phyloP scores from a whole-genome alignment of 306 rosid genomes.

The Crotalaria pallida region DNA sequence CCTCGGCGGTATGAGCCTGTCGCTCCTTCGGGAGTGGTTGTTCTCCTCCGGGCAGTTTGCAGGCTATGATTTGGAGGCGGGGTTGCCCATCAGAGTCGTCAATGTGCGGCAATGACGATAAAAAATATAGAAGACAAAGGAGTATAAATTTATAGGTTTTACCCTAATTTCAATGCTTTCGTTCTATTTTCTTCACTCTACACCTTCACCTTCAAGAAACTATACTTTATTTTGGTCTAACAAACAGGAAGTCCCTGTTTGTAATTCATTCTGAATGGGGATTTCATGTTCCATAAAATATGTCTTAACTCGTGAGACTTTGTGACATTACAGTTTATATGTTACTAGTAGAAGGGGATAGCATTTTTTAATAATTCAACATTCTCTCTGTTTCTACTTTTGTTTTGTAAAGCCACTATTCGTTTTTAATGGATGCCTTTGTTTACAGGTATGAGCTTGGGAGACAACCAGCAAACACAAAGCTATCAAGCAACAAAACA shows the following conservation, averaged over 20 bases:
- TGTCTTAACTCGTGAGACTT: not conserved
- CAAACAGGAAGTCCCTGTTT: not conserved
- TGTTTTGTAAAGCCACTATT: not conserved
- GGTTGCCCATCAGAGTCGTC: too few species aligned
- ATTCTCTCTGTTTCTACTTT: not conserved
- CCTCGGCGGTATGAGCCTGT: too few species aligned
- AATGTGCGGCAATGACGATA: too few species aligned
- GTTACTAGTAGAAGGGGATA: not conserved
- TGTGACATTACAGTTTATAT: not conserved
- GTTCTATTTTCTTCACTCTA: not conserved
- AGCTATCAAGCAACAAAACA: conserved; percentile 58
- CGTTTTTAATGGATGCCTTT: not conserved
- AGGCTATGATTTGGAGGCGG: too few species aligned
- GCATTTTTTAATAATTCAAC: not conserved
- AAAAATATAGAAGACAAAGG: not conserved
- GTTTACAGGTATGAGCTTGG: conserved; percentile 56
- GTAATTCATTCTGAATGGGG: not conserved
- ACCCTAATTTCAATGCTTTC: not conserved
- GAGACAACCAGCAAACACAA: conserved; percentile 62
- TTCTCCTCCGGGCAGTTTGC: too few species aligned
- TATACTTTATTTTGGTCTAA: not conserved
- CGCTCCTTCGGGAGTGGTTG: too few species aligned
- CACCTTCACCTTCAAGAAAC: not conserved
- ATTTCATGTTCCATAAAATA: not conserved
- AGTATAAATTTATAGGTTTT: not conserved